Percentiles rank a stretch among this genome's conserved stretches.
These are phyloP conservation scores for Penicillium sp. DNA, from an alignment of 2,329 filamentous ascomycete species.

Conservation along the genomic window DNA sequence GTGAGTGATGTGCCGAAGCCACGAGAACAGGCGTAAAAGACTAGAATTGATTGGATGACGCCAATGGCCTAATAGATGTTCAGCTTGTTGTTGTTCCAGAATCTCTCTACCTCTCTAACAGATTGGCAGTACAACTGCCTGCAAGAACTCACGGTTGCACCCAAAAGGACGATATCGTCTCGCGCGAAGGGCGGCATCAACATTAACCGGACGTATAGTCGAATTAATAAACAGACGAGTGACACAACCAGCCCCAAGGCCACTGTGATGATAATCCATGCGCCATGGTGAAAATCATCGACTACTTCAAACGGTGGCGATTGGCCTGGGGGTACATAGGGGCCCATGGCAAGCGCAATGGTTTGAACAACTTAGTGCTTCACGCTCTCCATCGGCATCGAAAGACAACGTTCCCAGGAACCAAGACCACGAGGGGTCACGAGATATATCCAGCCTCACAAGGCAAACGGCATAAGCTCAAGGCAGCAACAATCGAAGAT, in stretches of 20 bases:
- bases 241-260: slow-evolving; percentile 39
- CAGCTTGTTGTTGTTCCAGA: background rate
- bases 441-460: background rate
- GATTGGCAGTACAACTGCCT: background rate
- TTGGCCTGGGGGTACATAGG: slow-evolving; percentile 33
- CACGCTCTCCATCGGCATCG: background rate
- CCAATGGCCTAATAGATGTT: slow-evolving; percentile 24
- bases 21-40: slow-evolving; percentile 31
- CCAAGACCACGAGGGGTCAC: background rate
- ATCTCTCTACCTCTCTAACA: background rate
- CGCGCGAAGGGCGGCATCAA: slow-evolving; percentile 33
- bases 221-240: slow-evolving; percentile 36
- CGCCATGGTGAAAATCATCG: slow-evolving; percentile 41
- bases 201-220: slow-evolving; percentile 37
- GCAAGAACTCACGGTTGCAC: slow-evolving; percentile 30
- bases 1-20: slow-evolving; percentile 37
- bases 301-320: slow-evolving; percentile 40
- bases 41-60: slow-evolving; percentile 31
- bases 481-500: background rate
- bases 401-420: background rate
- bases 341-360: slow-evolving; percentile 23
- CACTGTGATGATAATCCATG: slow-evolving; percentile 39
- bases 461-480: background rate
- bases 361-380: background rate
- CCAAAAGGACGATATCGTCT: slow-evolving; percentile 35